Evolutionary conservation across 208 protist species (phyloP).

Genomic region (Trichomonas gallinae): DNA sequence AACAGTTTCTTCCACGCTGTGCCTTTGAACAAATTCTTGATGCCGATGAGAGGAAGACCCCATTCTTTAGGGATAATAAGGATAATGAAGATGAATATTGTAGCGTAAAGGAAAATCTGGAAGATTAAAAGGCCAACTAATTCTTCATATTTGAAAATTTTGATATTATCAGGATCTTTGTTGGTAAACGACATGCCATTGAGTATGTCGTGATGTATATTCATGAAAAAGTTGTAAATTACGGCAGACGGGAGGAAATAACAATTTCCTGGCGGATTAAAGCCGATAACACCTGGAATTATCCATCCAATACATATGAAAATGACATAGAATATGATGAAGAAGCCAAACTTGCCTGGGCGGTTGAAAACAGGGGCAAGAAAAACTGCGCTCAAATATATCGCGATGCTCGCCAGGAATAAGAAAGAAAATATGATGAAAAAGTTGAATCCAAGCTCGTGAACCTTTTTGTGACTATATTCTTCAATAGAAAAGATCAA

Average conservation of each 20-base stretch:
- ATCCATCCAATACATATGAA: neutral
- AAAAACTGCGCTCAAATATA: neutral
- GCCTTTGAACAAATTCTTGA: neutral
- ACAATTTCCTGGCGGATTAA: neutral
- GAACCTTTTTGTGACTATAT: neutral
- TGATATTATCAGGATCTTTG: neutral
- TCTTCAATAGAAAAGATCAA: neutral
- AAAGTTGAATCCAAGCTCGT: neutral
- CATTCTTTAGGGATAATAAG: neutral
- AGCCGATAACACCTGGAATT: neutral
- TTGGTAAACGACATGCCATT: neutral
- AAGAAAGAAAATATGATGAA: neutral
- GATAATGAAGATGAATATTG: neutral
- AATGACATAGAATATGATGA: neutral
- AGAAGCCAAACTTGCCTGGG: neutral
- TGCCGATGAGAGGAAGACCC: neutral
- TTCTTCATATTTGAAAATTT: no score
- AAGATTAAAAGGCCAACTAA: neutral
- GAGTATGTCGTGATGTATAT: neutral
- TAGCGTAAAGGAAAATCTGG: neutral
- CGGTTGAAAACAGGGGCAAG: neutral
- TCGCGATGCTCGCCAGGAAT: neutral
- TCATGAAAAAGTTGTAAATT: neutral
- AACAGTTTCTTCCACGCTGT: neutral
- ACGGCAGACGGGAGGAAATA: neutral